Evolutionary conservation across 371 early-diverging fungal species (phyloP), one percentile per base, ranked within the genome.

Genomic region (Umbelopsis sp.): DNA sequence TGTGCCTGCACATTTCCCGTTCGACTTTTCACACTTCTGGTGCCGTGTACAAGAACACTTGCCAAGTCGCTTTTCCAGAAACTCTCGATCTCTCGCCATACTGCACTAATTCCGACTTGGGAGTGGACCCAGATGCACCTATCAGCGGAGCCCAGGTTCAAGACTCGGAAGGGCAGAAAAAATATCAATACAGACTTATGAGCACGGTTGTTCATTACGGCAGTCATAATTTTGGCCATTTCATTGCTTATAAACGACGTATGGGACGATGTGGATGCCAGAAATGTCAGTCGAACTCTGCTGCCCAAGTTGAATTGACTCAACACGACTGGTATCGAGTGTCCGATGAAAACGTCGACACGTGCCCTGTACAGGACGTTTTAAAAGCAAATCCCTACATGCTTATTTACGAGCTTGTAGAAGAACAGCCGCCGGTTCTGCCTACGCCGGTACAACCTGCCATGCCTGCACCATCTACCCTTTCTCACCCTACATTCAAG

Each of bases 141-240:
- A 87, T 91, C 44, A 69, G 71, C 68, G 32, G 46, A 16, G 41
- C 12, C 12, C 41, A 10, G 41, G 37, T 52, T 14, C 18, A 25
- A 45, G 25, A 46, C 4, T 24, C 46, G 37, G 44, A 4, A 16
- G 41, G 5, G 37, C 46, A 45, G 44, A 38, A 38, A 11, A 57
- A 57, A 29, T 67, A 67, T 63, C 20, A 63, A 9, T 96, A 96
- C 74, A 83, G 84, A n/a, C 80, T 98, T 32, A 90, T 89, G 75
- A 87, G 94, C 8, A 90, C 92, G 0, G 88, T 97, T 44, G 91
- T 96, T 11, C 98, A 98, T 70, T 92, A 88, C 70, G 98, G 97
- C 6, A 81, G 86, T 52, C 97, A 97, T 76, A 92, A 93, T 6
- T 91, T 84, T 37, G 97, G 97, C 0, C 97, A 98, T 73, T 98